Conservation (phyloP, 1,284 basidiomycete species). For the Peniophora sp. region DNA sequence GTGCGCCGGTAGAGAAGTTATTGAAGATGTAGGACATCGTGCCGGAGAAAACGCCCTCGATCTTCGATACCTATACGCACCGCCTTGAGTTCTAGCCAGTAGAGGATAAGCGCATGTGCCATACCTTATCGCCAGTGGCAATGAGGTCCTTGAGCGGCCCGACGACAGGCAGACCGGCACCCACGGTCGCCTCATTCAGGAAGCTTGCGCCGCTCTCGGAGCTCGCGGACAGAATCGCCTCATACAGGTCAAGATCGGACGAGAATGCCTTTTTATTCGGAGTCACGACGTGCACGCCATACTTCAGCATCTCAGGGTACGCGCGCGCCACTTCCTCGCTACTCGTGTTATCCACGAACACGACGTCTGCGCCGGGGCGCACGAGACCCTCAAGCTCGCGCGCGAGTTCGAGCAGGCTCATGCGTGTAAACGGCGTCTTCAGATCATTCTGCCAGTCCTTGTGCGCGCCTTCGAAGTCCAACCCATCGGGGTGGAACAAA, state of each 20-base stretch:
- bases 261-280: conserved; percentile 99
- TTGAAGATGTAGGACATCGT: conserved; percentile 99
- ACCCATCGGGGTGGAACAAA: conserved; percentile 46
- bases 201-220: conserved; percentile 56
- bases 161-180: conserved; percentile 91
- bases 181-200: conserved; percentile 92
- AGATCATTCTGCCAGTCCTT: conserved; percentile 41
- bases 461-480: conserved; percentile 25
- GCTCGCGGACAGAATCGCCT: conserved; percentile 56
- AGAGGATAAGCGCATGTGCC: conserved; percentile 9
- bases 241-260: conserved; percentile 64
- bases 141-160: conserved; percentile 89
- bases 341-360: conserved; percentile 93
- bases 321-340: conserved; percentile 76
- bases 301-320: conserved; percentile 78
- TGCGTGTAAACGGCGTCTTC: conserved; percentile 29
- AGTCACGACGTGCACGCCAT: conserved; percentile 85
- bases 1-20: conserved; percentile 71
- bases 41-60: conserved; percentile 87
- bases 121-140: conserved; percentile 84
- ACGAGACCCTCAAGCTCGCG: conserved; percentile 37
- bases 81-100: not conserved
- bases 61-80: conserved; percentile 53
- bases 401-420: conserved; percentile 39
- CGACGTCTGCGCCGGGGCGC: conserved; percentile 47